phyloP scores from a whole-genome alignment of 768 basidiomycete genomes.

The Phaeotremella skinneri region DNA sequence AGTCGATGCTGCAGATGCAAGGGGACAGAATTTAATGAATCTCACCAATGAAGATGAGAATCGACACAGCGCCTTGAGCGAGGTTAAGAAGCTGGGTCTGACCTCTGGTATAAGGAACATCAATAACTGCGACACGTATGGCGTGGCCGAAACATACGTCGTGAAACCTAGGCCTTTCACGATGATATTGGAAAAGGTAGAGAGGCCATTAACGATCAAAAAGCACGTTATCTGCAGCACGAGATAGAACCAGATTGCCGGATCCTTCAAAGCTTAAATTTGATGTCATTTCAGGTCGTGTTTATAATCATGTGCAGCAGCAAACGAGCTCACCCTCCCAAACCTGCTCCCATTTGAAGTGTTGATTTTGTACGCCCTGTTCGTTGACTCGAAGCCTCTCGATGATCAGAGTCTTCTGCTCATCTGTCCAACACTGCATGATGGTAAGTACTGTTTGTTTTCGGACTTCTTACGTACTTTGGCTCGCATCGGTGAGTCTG shows the following conservation, averaged over 20 bases:
- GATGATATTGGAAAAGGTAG: conserved; percentile 61
- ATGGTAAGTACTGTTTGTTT: background rate
- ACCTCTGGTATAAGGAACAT: conserved; percentile 39
- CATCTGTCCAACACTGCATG: conserved; percentile 55
- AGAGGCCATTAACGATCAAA: conserved; percentile 57
- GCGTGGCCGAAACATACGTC: conserved; percentile 17
- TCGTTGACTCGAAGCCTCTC: conserved; percentile 60
- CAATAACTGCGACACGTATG: background rate
- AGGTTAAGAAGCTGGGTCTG: conserved; percentile 60
- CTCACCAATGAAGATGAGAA: conserved; percentile 32
- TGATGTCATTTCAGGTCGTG: background rate
- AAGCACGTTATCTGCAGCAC: conserved; percentile 58
- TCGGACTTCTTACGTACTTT: conserved; percentile 18
- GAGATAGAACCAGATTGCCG: conserved; percentile 56
- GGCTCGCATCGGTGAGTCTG: conserved; percentile 46
- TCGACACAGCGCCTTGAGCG: conserved; percentile 51
- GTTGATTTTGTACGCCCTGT: conserved; percentile 59
- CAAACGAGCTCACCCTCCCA: conserved; percentile 49
- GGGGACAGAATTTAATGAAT: background rate
- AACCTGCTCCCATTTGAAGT: conserved; percentile 55
- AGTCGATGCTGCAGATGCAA: background rate
- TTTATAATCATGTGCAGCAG: background rate
- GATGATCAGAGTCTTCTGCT: conserved; percentile 57
- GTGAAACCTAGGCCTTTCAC: conserved; percentile 57
- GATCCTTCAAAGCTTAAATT: conserved; percentile 53